A percentile compares a stretch with the other conserved stretches of the same genome.
Conservation (phyloP, 495 filamentous ascomycete species). For the Geoglossum glabrum region DNA sequence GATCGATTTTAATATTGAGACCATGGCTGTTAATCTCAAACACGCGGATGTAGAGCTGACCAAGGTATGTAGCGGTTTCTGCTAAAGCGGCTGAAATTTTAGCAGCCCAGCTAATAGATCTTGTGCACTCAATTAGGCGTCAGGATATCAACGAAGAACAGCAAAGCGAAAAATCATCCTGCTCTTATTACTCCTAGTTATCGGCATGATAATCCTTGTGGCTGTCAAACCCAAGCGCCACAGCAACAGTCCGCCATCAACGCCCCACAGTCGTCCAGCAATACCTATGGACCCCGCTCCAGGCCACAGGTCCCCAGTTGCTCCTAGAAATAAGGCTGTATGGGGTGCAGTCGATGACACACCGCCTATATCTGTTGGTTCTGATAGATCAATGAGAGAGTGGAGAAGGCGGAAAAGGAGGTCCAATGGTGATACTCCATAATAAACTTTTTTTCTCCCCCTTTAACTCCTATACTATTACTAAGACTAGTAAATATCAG, state of each 20-base stretch:
- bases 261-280: constrained; percentile 1
- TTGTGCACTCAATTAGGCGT: constrained; percentile 26
- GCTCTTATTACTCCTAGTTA: constrained; percentile 60
- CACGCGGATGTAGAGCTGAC: constrained; percentile 79
- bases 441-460: no score
- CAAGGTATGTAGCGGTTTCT: constrained; percentile 31
- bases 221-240: constrained; percentile 59
- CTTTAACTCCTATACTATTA: no score
- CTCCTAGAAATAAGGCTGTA: background rate
- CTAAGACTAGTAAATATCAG: no score
- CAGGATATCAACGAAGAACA: constrained; percentile 71
- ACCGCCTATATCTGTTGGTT: background rate
- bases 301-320: background rate
- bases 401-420: background rate
- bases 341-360: background rate
- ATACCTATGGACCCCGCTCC: background rate
- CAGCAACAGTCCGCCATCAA: constrained; percentile 8
- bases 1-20: constrained; percentile 95
- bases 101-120: background rate
- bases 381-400: background rate
- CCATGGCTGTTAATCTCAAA: constrained; percentile 77
- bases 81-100: background rate
- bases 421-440: no score
- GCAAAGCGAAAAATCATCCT: constrained; percentile 84
- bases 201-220: constrained; percentile 71